Evolutionary conservation across 2,329 filamentous ascomycete species (phyloP), one percentile per base, ranked within the genome.

Genomic region (Fusarium clavum): DNA sequence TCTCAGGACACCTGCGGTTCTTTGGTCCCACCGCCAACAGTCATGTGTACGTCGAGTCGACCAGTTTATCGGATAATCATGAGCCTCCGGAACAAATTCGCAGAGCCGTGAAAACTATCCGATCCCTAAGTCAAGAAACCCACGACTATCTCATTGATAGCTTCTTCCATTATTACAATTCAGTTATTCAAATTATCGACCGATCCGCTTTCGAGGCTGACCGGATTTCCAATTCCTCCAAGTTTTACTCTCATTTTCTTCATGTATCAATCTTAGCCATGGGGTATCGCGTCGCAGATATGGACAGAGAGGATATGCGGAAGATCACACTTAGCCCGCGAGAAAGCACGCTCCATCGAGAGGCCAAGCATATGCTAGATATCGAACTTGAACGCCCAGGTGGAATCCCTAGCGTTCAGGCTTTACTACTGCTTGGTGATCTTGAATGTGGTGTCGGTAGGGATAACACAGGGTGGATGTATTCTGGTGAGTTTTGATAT

Each of bases 401-500:
- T 14, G 85, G 85, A 0, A 83, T 87, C 30, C 82, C 86, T 7
- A 84, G 82, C 24, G 84, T 87, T 3, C 84, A 86, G 57, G 86
- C 84, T 0, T 77, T 87, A 16, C 74, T 87, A 18, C 73, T 87
- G 5, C 77, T 88, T 5, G 83, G 85, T 7, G 85, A 87, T 63
- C 75, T 87, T 8, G 86, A 88, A 69, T 86, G 83, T 61, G 84
- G 83, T 53, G 82, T 86, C 20, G 86, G 85, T 5, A 77, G 86
- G 53, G 85, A 87, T 57, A 85, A 85, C 56, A 79, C 84, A 2
- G 85, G 85, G 5, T 87, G 85, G 85, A 83, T 87, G 78, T 87
- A 87, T 73, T 81, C 83, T 8, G 85, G 84, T 78, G 75, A 79
- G 79, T 43, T n/a, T 25, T 25, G n/a, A 38, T n/a, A 9, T 24